Evolutionary conservation across 2,329 filamentous ascomycete genomes (phyloP), one percentile per base, ranked within the genome.

Genomic region (Cephalotrichum gorgonifer): DNA sequence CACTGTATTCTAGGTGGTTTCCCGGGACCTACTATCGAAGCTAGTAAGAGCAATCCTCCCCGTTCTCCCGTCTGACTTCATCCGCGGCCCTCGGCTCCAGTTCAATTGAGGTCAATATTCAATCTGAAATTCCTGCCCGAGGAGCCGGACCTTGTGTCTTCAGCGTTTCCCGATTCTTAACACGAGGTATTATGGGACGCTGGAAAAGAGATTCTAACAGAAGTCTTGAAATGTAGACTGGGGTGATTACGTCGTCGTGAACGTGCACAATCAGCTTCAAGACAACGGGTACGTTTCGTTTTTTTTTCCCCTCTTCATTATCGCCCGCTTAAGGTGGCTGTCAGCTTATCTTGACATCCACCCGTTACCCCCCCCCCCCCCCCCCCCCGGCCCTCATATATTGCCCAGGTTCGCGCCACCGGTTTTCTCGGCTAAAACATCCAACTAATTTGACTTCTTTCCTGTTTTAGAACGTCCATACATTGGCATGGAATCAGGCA

Each of bases 181-280:
- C 30, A n/a, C n/a, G n/a, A 27, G 23, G 23, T n/a, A 28, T n/a
- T n/a, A n/a, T n/a, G n/a, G n/a, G n/a, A n/a, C n/a, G n/a, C n/a
- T n/a, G n/a, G n/a, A n/a, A n/a, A 22, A 20, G 28, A 22, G 9
- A 22, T 41, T 47, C 45, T 47, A 23, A 48, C 27, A 22, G 27
- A 15, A 42, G 23, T 35, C 15, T 5, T 15, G 15, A 44, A 49
- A 38, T 25, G 22, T 49, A 50, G 48, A 50, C 27, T 82, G 78
- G 78, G 79, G 78, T 35, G 79, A 83, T 56, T 75, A 65, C 25
- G 72, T 81, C 43, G 66, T 85, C 48, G 77, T 88, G 41, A 81
- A 79, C 27, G 74, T 90, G 49, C 74, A 78, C 63, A 93, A 93
- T n/a, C 30, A 41, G 43, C 25, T 50, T 6, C 31, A 45, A n/a